Evolutionary conservation across 2,329 filamentous ascomycete species (phyloP).

Genomic region (Lasiodiplodia theobromae): DNA sequence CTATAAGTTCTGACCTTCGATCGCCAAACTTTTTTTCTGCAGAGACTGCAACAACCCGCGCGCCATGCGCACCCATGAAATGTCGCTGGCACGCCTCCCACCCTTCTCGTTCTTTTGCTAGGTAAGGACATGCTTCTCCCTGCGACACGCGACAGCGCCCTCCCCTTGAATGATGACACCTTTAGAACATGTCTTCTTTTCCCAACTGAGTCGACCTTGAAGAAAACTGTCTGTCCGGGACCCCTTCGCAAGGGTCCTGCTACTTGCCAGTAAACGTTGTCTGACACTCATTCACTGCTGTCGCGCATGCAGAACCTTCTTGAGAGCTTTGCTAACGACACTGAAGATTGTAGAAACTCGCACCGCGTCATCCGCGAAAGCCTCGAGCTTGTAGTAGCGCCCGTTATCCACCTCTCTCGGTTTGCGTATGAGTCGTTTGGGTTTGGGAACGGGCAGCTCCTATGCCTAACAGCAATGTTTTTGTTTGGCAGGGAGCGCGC

Average conservation of each 20-base stretch:
- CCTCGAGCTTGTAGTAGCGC: neutral
- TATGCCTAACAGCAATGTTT: neutral
- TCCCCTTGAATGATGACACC: slow-evolving; percentile 70
- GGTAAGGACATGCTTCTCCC: neutral
- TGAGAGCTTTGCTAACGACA: slow-evolving; percentile 2
- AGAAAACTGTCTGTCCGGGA: slow-evolving; percentile 71
- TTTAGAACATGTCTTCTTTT: slow-evolving; percentile 74
- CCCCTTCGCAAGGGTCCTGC: slow-evolving; percentile 66
- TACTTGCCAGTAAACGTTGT: slow-evolving; percentile 85
- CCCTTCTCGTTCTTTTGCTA: neutral
- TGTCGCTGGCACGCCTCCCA: neutral
- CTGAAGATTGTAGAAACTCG: slow-evolving; percentile 8
- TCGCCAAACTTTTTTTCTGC: slow-evolving; percentile 17
- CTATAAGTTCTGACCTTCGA: slow-evolving; percentile 23
- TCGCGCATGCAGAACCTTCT: slow-evolving; percentile 1
- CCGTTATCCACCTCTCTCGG: neutral
- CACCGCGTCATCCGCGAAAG: neutral
- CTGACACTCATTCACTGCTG: slow-evolving; percentile 58
- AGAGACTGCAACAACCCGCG: slow-evolving; percentile 9
- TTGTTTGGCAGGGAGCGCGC: neutral
- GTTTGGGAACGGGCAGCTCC: neutral
- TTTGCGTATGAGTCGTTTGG: neutral
- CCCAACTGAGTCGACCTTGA: slow-evolving; percentile 83
- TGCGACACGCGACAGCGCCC: slow-evolving; percentile 3
- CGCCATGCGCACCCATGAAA: slow-evolving; percentile 8